These are phyloP conservation scores for Oryza longistaminata DNA, from an alignment of 176 grass and related monocot genomes.

Conservation along the genomic window DNA sequence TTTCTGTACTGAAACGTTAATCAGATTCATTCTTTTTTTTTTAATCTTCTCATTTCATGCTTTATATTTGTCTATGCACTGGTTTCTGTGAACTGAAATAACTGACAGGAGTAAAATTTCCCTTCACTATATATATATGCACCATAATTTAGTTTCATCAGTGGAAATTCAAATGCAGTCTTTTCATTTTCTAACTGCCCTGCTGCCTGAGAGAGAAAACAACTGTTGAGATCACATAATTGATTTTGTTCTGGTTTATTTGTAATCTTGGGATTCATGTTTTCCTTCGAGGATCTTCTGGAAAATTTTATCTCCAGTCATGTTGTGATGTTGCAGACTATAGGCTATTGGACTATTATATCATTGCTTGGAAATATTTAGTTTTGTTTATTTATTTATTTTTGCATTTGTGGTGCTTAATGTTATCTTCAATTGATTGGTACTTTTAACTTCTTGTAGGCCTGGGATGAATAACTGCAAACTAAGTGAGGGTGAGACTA, in stretches of 20 bases:
- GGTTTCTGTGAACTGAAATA: slow-evolving; percentile 26
- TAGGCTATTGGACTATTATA: not conserved
- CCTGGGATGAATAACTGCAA: slow-evolving; percentile 66
- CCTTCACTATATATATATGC: not conserved
- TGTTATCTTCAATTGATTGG: slow-evolving; percentile 17
- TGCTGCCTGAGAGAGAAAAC: not conserved
- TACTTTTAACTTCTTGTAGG: slow-evolving; percentile 50
- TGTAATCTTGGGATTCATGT: slow-evolving; percentile 1
- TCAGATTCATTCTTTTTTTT: slow-evolving; percentile 18
- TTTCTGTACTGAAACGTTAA: slow-evolving; percentile 21
- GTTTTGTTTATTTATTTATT: not conserved
- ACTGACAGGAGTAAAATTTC: not conserved
- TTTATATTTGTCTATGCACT: not conserved
- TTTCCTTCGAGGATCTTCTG: not conserved
- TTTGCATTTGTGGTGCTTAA: slow-evolving; percentile 19
- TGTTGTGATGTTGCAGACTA: slow-evolving; percentile 11
- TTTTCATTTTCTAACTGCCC: slow-evolving; percentile 8
- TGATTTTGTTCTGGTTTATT: not conserved
- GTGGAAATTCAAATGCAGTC: not conserved
- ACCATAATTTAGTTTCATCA: not conserved
- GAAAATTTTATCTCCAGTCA: not conserved
- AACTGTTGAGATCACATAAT: not conserved
- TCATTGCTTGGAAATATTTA: slow-evolving; percentile 18
- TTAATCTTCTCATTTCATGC: slow-evolving; percentile 20
- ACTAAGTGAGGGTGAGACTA: slow-evolving; percentile 63